A percentile compares a stretch with the other conserved stretches of the same genome.
Evolutionary conservation across 768 basidiomycete species (phyloP).

Genomic region (Pseudohyphozyma bogoriensis): DNA sequence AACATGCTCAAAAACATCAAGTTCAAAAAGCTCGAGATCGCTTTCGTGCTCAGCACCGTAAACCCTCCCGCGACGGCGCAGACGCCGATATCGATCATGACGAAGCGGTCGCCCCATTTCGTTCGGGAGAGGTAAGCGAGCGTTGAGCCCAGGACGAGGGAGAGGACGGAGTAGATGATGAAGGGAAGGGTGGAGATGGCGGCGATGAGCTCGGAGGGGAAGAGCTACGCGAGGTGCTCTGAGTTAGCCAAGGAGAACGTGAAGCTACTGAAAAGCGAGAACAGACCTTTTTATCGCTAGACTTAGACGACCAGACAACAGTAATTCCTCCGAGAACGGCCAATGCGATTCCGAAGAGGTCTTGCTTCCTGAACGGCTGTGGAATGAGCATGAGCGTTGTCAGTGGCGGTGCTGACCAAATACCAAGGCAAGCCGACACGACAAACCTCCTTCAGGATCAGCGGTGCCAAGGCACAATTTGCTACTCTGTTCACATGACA

Average conservation of each 20-base stretch:
- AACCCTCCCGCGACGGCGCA: constrained; percentile 71
- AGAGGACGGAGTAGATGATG: constrained; percentile 60
- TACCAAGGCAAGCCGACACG: not conserved
- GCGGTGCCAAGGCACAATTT: constrained; percentile 85
- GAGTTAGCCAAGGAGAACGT: not conserved
- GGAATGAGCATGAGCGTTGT: constrained; percentile 5
- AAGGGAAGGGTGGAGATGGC: constrained; percentile 67
- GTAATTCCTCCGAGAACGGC: constrained; percentile 83
- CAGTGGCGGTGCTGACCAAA: not conserved
- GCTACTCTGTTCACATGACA: constrained; percentile 49
- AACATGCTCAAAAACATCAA: constrained; percentile 60
- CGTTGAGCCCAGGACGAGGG: constrained; percentile 47
- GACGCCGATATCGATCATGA: constrained; percentile 76
- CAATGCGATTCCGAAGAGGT: constrained; percentile 50
- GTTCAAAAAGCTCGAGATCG: constrained; percentile 73
- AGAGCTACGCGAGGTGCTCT: constrained; percentile 40
- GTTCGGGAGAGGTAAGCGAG: constrained; percentile 61
- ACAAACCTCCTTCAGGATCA: constrained; percentile 52
- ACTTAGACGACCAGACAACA: constrained; percentile 75
- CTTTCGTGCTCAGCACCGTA: constrained; percentile 89
- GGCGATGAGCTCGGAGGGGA: constrained; percentile 54
- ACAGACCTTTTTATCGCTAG: constrained; percentile 50
- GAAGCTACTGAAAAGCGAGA: not conserved
- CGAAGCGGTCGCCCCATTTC: constrained; percentile 52
- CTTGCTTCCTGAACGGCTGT: constrained; percentile 66